phyloP scores from a whole-genome alignment of 129 eudicot genomes.

The Pseudognaphalium luteoalbum region DNA sequence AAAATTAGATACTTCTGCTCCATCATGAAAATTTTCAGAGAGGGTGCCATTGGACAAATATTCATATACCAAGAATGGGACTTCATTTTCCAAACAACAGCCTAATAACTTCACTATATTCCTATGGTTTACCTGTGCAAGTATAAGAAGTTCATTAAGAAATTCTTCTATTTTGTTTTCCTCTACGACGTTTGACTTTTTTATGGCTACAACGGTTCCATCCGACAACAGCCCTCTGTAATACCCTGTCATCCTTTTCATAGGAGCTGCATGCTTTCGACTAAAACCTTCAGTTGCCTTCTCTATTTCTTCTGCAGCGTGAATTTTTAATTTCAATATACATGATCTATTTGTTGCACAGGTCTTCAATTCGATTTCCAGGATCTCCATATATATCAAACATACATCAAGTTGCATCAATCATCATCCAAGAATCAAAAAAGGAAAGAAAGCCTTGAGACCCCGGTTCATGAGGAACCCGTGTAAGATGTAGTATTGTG shows the following conservation, averaged over 20 bases:
- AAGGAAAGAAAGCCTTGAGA: too few species aligned
- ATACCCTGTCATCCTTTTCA: conserved; percentile 45
- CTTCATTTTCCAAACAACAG: conserved; percentile 41
- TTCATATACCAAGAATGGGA: conserved; percentile 39
- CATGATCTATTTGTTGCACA: too few species aligned
- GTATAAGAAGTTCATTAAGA: conserved; percentile 37
- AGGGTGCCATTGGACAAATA: conserved; percentile 38
- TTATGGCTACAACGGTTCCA: conserved; percentile 39
- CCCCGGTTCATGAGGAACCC: too few species aligned
- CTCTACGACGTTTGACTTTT: conserved; percentile 26
- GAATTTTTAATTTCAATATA: conserved; percentile 23
- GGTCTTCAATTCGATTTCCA: too few species aligned
- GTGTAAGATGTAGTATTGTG: too few species aligned
- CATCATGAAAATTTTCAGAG: conserved; percentile 35
- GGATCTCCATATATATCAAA: too few species aligned
- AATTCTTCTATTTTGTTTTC: conserved; percentile 24
- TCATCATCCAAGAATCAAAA: too few species aligned
- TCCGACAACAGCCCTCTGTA: conserved; percentile 37
- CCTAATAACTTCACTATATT: too few species aligned
- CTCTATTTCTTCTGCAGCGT: conserved; percentile 25
- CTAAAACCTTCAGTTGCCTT: conserved; percentile 35
- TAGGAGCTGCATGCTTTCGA: conserved; percentile 26
- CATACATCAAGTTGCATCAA: too few species aligned
- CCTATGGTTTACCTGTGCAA: conserved; percentile 45
- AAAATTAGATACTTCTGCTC: conserved; percentile 16